Evolutionary conservation across 768 basidiomycete genomes (phyloP), one percentile per base, ranked within the genome.

Genomic region (Mycena maculata): DNA sequence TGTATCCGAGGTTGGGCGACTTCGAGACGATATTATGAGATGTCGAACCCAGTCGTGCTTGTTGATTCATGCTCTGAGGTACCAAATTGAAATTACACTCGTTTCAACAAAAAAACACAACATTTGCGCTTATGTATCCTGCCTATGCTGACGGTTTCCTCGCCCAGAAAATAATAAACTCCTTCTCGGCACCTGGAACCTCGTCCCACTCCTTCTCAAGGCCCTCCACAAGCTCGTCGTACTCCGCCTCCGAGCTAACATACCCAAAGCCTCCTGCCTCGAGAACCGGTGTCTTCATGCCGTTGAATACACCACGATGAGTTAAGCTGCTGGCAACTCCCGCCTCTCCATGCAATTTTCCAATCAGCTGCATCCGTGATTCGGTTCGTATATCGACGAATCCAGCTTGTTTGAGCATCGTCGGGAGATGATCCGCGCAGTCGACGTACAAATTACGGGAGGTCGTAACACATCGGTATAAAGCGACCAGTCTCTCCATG

Each of bases 131-230:
- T n/a, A n/a, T n/a, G n/a, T n/a, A n/a, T n/a, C n/a, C n/a, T n/a
- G n/a, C n/a, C n/a, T 30, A 65, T 20, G 23, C 22, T 33, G 20
- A 16, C 9, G 65, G 69, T 59, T 74, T 74, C 30, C 48, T 56
- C 9, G 69, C 71, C 47, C 67, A 72, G 27, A 70, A 59, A 10
- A 72, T 70, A 20, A 72, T 53, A 13, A 70, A 64, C 39, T 64
- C 68, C 58, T 65, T 68, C 22, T 69, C 62, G 2, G 57, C 64
- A 7, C 68, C 70, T 0, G 73, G 71, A n/a, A 62, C 72, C 38
- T 71, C 66, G 44, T 72, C 64, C 50, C 67, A 70, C 48, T 72
- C 71, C 28, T 47, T 59, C n/a, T 65, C 53, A 39, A 69, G 27
- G 9, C 63, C 70, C 1, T 58, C 63, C 30, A 70, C 11, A 23